These are phyloP conservation scores for Acacia concinna DNA, from an alignment of 331 rosid genomes.

Conservation along the genomic window DNA sequence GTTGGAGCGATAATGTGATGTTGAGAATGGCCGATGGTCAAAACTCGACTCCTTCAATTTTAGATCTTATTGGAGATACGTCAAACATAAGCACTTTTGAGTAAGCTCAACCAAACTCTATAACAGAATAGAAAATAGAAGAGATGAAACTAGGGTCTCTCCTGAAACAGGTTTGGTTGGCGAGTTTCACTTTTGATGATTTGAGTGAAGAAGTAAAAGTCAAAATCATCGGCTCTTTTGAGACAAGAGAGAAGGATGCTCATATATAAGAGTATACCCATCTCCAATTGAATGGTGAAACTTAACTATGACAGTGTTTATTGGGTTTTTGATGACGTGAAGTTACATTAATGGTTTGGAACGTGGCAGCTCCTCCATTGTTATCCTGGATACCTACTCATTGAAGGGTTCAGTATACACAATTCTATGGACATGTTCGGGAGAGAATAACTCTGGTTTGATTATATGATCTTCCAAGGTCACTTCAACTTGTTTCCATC, in stretches of 20 bases:
- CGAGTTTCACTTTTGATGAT: slow-evolving; percentile 16
- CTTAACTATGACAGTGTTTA: slow-evolving; percentile 24
- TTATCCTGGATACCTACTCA: slow-evolving; percentile 30
- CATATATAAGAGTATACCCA: slow-evolving; percentile 46
- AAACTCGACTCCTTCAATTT: background rate
- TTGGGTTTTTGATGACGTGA: slow-evolving; percentile 39
- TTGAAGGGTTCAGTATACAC: slow-evolving; percentile 5
- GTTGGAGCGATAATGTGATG: slow-evolving; percentile 11
- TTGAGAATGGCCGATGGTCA: slow-evolving; percentile 6
- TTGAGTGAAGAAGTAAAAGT: slow-evolving; percentile 41
- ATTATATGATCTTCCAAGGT: too few relatives aligned
- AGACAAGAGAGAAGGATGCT: slow-evolving; percentile 20
- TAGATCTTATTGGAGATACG: slow-evolving; percentile 37
- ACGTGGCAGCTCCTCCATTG: background rate
- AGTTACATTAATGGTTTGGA: slow-evolving; percentile 37
- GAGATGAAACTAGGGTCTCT: background rate
- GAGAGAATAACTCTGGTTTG: background rate
- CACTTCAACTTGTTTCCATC: background rate
- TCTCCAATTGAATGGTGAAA: slow-evolving; percentile 50
- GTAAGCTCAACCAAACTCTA: slow-evolving; percentile 18
- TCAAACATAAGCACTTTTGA: slow-evolving; percentile 13
- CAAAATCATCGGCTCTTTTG: slow-evolving; percentile 39
- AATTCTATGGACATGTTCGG: background rate
- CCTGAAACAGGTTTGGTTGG: background rate
- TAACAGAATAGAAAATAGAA: background rate